A percentile compares a stretch with the other conserved stretches of the same genome.
Conservation (phyloP, 2,329 filamentous ascomycete species). For the Alternaria brassicicola region DNA sequence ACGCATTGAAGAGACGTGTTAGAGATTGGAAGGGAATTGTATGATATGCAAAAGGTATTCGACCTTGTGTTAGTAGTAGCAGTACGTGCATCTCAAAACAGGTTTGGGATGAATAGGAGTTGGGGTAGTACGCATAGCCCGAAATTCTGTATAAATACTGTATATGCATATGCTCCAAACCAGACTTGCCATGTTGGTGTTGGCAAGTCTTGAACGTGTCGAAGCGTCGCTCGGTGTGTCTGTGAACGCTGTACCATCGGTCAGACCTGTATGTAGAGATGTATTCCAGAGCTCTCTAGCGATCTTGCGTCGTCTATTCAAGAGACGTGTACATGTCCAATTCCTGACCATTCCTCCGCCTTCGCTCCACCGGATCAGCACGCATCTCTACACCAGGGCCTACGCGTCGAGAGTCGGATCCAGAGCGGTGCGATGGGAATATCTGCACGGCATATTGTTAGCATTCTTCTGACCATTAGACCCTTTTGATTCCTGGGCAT, state of each 20-base stretch:
- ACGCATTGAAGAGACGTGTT: neutral
- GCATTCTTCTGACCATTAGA: neutral
- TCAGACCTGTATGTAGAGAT: neutral
- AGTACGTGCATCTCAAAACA: constrained; percentile 1
- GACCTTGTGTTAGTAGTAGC: constrained; percentile 20
- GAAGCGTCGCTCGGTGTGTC: neutral
- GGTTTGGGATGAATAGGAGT: neutral
- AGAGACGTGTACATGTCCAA: constrained; percentile 71
- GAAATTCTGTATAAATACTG: constrained; percentile 21
- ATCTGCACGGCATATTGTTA: constrained; percentile 50
- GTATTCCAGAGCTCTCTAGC: neutral
- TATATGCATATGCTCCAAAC: constrained; percentile 18
- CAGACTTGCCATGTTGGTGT: neutral
- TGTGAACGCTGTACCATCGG: neutral
- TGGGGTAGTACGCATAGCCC: constrained; percentile 4
- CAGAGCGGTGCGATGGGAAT: constrained; percentile 63
- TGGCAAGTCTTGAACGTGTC: neutral
- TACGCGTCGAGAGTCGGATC: constrained; percentile 63
- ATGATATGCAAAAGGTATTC: constrained; percentile 22
- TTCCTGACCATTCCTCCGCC: constrained; percentile 59
- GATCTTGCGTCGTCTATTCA: constrained; percentile 57
- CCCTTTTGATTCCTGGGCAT: neutral
- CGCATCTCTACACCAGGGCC: constrained; percentile 84
- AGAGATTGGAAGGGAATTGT: constrained; percentile 19
- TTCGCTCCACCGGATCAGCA: constrained; percentile 66